Evolutionary conservation across 2,329 filamentous ascomycete species (phyloP).

Genomic region (Catunica adiposa): DNA sequence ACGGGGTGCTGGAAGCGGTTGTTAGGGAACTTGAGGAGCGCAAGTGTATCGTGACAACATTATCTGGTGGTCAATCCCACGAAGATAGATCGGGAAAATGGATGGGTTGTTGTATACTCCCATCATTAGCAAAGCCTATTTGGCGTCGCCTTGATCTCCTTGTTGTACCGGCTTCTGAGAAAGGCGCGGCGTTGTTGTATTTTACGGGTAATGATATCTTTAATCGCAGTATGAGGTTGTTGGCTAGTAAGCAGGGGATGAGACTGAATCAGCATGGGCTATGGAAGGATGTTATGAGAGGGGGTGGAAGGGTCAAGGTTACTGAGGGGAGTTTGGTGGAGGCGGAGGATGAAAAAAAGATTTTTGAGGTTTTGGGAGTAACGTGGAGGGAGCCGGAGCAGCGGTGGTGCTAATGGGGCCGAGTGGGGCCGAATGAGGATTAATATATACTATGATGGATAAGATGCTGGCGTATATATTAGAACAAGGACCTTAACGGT

Average conservation of each 20-base stretch:
- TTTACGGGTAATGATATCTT: slow-evolving; percentile 95
- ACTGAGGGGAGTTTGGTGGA: slow-evolving; percentile 57
- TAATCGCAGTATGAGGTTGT: slow-evolving; percentile 66
- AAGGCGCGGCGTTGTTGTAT: slow-evolving; percentile 79
- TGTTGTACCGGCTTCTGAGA: slow-evolving; percentile 60
- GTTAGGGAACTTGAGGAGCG: slow-evolving; percentile 41
- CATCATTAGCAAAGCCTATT: slow-evolving; percentile 19
- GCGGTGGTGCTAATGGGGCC: slow-evolving; percentile 56
- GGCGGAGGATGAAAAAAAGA: slow-evolving; percentile 56
- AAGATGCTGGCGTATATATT: too few relatives aligned
- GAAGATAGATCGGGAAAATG: slow-evolving; percentile 50
- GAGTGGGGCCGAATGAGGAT: too few relatives aligned
- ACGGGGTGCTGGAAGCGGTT: slow-evolving; percentile 48
- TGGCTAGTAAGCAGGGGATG: slow-evolving; percentile 71
- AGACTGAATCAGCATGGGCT: slow-evolving; percentile 70
- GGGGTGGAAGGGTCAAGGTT: slow-evolving; percentile 38
- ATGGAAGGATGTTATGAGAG: slow-evolving; percentile 52
- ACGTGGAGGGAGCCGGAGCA: slow-evolving; percentile 66
- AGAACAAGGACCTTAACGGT: background rate
- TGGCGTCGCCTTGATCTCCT: slow-evolving; percentile 80
- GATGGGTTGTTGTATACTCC: slow-evolving; percentile 54
- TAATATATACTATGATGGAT: too few relatives aligned
- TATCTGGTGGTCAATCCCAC: slow-evolving; percentile 35
- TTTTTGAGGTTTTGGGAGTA: slow-evolving; percentile 71
- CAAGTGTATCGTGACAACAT: slow-evolving; percentile 51